Conservation (phyloP, 345 rosid species). For the Clarkia xantiana region DNA sequence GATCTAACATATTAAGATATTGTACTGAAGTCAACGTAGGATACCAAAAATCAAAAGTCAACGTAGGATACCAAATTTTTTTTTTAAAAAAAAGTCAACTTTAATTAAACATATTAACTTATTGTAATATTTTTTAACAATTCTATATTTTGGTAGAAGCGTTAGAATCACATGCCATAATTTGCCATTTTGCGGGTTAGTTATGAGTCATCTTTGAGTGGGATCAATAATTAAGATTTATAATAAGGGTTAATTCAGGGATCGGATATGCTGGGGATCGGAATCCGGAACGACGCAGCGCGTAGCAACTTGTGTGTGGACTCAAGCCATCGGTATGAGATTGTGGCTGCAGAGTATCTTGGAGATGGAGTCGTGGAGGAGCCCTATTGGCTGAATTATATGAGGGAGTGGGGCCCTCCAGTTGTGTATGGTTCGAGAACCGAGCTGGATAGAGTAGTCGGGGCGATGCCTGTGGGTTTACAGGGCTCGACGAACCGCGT, state of each 20-base stretch:
- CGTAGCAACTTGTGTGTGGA: conserved; percentile 32
- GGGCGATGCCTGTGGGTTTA: conserved; percentile 30
- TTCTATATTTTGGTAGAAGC: too few relatives aligned
- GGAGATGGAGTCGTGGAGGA: conserved; percentile 31
- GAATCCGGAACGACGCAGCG: conserved; percentile 60
- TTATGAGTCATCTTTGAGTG: too few relatives aligned
- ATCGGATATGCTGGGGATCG: conserved; percentile 43
- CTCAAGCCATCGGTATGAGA: conserved; percentile 53
- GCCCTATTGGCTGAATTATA: conserved; percentile 67
- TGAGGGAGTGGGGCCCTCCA: conserved; percentile 87
- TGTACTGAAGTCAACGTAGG: too few relatives aligned
- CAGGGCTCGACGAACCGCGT: conserved; percentile 19
- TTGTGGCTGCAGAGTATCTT: conserved; percentile 64
- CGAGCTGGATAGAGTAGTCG: conserved; percentile 36
- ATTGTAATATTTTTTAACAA: too few relatives aligned
- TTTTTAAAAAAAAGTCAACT: too few relatives aligned
- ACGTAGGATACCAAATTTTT: too few relatives aligned
- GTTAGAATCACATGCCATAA: too few relatives aligned
- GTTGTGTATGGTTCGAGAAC: conserved; percentile 45
- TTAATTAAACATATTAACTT: too few relatives aligned
- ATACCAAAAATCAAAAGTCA: too few relatives aligned
- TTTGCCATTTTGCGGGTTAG: too few relatives aligned
- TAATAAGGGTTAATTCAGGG: conserved; percentile 16
- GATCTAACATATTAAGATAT: too few relatives aligned
- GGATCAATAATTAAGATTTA: too few relatives aligned